Evolutionary conservation across 192 early-diverging fungal species (phyloP), one percentile per base, ranked within the genome.

Genomic region (Lunasporangiospora selenospora): DNA sequence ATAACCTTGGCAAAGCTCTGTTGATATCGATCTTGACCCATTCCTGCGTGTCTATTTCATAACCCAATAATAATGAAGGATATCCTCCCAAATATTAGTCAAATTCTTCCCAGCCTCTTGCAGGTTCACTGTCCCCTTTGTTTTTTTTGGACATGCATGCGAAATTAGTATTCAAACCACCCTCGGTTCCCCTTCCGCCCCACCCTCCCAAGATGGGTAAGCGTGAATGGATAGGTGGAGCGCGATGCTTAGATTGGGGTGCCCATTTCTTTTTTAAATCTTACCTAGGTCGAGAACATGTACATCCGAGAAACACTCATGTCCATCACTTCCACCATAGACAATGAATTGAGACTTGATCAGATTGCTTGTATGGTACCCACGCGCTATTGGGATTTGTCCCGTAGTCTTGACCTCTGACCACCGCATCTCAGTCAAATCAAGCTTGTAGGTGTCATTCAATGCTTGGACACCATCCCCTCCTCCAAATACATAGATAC

Each of bases 281-380:
- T 43, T 80, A 78, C 80, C 70, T 6, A 88, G 62, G 51, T 88
- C 85, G 8, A 88, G 71, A 23, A 92, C 61, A 58, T 83, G 80
- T 8, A 91, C 70, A 57, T 93, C 92, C 0, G 76, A 77, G 40
- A 92, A 92, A 51, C 90, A 92, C 44, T 91, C 88, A 43, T 88
- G 87, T 1, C 93, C 93, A 58, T 96, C 93, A 7, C 89, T 90
- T n/a, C 94, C 94, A 30, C 94, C 94, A 73, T 84, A 95, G 26
- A 96, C 82, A 3, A 96, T 80, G 2, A 92, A 79, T 32, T 93
- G 90, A 47, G 84, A 83, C 34, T 87, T 87, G 18, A 96, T 85
- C 16, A 94, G 77, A 58, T 87, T 96, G 38, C 85, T 85, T 10
- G 93, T 92, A 66, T 96, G 94, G 75, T 96, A 96, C 13, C 94